Evolutionary conservation across 148 eudicot species (phyloP), one percentile per base, ranked within the genome.

Genomic region (Fallopia convolvulus): DNA sequence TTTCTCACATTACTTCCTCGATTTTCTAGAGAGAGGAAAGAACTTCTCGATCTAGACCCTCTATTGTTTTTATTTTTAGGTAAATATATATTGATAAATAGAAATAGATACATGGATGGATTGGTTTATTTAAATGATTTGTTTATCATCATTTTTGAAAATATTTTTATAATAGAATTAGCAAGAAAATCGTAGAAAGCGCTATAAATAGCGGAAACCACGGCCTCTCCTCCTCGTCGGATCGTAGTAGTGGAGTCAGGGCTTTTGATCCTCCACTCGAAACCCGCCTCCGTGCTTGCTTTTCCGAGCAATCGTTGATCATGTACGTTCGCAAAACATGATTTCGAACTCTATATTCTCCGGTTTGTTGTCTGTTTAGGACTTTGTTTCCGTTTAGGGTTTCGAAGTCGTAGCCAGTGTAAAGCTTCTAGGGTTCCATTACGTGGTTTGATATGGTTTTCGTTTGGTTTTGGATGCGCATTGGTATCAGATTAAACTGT

Each of bases 171-270:
- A 36, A 36, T 36, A 36, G 39, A 36, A 36, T 36, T 36, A 36
- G 39, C 39, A 2, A 36, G 4, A 36, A 6, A 42, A 47, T 47
- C 50, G 50, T 18, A 14, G 20, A 66, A 33, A 32, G 18, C 71
- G 42, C 71, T 66, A 68, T 68, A 68, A 36, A 36, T 68, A 66
- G 5, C 20, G 72, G n/a, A 66, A 33, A 66, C 20, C 72, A 66
- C 72, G 44, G 42, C 20, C 9, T 66, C 12, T 14, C 7, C 44
- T 66, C 20, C 44, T 36, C 42, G 8, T 12, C 72, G 44, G 72
- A 68, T 68, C 72, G 15, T 11, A 68, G 42, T 68, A 3, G 6
- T 5, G 8, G 8, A 42, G 46, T 65, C 10, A 36, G 72, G 44
- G 72, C 72, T 33, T 36, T 17, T 68, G 72, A 15, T 68, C 20